Conservation (phyloP, 371 early-diverging fungal species). For the Haplosporangium sp. region DNA sequence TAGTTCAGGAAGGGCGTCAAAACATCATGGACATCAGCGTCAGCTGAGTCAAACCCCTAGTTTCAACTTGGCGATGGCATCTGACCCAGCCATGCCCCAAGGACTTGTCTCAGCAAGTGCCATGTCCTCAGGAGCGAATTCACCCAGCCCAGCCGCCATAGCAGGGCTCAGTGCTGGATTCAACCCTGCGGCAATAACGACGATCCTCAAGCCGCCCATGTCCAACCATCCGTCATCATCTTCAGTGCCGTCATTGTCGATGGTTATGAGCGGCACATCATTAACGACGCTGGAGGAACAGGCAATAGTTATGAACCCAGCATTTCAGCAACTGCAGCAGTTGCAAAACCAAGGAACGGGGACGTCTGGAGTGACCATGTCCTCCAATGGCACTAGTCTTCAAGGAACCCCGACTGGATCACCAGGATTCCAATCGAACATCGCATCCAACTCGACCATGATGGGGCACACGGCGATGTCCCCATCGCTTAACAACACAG, state of each 20-base stretch:
- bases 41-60: constrained; percentile 33
- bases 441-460: constrained; percentile 6
- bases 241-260: constrained; percentile 35
- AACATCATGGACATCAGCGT: constrained; percentile 35
- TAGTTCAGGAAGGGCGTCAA: constrained; percentile 19
- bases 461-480: not conserved
- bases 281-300: constrained; percentile 24
- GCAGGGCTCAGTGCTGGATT: constrained; percentile 17
- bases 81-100: constrained; percentile 11
- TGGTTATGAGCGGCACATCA: constrained; percentile 37
- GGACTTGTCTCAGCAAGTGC: constrained; percentile 19
- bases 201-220: constrained; percentile 25
- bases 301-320: constrained; percentile 1
- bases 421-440: constrained; percentile 16
- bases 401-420: constrained; percentile 19
- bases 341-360: not conserved
- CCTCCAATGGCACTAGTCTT: constrained; percentile 8
- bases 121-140: constrained; percentile 25
- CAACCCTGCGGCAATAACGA: constrained; percentile 9
- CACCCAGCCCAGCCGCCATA: constrained; percentile 20
- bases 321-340: constrained; percentile 14
- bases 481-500: not conserved
- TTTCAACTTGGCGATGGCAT: constrained; percentile 8
- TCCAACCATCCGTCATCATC: constrained; percentile 35
- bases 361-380: not conserved